Base-by-base conservation (phyloP, 2,329 filamentous ascomycete species). In the Lecanicillium sp. region DNA sequence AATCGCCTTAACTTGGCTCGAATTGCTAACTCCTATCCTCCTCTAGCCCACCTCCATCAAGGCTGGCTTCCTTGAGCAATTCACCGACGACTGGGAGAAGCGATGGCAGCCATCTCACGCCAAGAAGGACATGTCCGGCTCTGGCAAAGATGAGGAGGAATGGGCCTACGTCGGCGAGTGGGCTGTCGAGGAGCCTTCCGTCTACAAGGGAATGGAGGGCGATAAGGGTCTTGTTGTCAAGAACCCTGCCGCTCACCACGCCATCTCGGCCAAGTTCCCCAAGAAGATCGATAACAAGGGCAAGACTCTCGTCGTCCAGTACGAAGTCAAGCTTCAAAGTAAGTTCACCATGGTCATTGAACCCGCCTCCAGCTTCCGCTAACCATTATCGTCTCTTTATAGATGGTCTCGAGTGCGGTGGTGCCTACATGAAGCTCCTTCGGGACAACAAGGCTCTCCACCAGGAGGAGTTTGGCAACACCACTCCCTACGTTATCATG, bases 241-340 rank as follows among this genome's bases (percentile, higher is more conserved):
- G 83, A 94, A 96, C 71, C 77, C 85, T 49, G 92, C 92, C 51
- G 92, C 92, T 54, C 92, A 98, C 71, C 92, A 98, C 68, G 92
- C 92, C 71, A 98, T 98, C 65, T 98, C 92, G 35, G 87, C 92
- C 70, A 96, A 96, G 69, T 96, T 98, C 73, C 80, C 85, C 62
- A 88, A 94, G 75, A 83, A 85, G 68, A 85, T 98, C 58, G 84
- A 95, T 68, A 92, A 94, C 78, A 96, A 90, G 79, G 88, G 77
- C 69, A 94, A 98, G 75, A 85, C 87, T 43, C 78, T 98, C 37
- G 92, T 98, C 51, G 87, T 98, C 38, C 92, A 98, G 69, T 98
- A 98, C 62, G 92, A 98, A 65, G 92, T 96, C 60, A 98, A 98
- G 79, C 85, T 95, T 49, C 92, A 98, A 71, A 87, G 86, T 94